Evolutionary conservation across 2,329 filamentous ascomycete species (phyloP), one percentile per base, ranked within the genome.

Genomic region (Penicillium sp.): DNA sequence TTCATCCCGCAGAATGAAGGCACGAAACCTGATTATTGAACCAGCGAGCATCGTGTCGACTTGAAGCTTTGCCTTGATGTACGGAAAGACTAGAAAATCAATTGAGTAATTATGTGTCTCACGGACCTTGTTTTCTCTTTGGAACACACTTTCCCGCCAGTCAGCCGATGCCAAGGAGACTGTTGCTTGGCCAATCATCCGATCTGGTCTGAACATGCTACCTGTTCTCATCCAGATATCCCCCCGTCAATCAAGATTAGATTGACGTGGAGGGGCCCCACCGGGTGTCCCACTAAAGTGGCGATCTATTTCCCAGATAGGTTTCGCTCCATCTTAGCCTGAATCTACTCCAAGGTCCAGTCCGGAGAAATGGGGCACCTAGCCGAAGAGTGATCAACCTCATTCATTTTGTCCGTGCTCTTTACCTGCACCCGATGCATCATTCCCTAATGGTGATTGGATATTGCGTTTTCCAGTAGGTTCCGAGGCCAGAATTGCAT

Each of bases 171-270:
- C 21, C 50, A 46, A 25, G 31, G 17, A 4, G 8, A 12, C 12
- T 10, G 15, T 3, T 10, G 2, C 15, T 19, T 35, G 19, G 21
- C 50, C 40, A 46, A 53, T 53, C 29, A 53, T n/a, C 27, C 8
- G 27, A 21, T 51, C 19, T 21, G 4, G 9, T 15, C 40, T 7
- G 15, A 12, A 7, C 40, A 45, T 25, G 25, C 17, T 27, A n/a
- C 21, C 9, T n/a, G 17, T 38, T 35, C 33, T 35, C 29, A 23
- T 38, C 15, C 40, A 53, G 50, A 46, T 45, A 23, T 33, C 6
- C 25, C 25, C 37, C 19, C 8, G 17, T 53, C 21, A 46, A 53
- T 53, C 29, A 46, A 53, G 50, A 46, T 46, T 37, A 53, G 40
- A 53, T 53, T 53, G 41, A 27, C 40, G 13, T 53, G 29, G 50